phyloP scores from a whole-genome alignment of 495 filamentous ascomycete species.

The Penicillium robsamsonii region DNA sequence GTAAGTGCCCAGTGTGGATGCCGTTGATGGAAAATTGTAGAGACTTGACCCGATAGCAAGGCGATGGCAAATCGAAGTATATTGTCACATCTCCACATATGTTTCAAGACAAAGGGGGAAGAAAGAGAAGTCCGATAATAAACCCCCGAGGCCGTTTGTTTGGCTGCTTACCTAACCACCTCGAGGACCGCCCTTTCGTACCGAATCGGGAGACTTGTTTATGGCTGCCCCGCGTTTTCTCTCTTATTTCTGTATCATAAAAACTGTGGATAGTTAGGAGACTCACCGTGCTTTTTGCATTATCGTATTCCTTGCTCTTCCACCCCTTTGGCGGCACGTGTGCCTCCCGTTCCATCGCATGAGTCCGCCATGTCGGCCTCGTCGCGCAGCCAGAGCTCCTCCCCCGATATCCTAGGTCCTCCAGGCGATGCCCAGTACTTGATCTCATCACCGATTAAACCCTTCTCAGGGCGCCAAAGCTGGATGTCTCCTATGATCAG shows the following conservation, averaged over 20 bases:
- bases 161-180: constrained; percentile 19
- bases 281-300: constrained; percentile 3
- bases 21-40: constrained; percentile 8
- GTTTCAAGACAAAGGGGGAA: background rate
- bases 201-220: constrained; percentile 42
- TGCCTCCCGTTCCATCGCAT: constrained; percentile 23
- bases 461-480: constrained; percentile 44
- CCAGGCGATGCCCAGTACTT: constrained; percentile 47
- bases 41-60: background rate
- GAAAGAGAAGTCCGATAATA: constrained; percentile 6
- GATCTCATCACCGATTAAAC: constrained; percentile 45
- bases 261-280: constrained; percentile 6
- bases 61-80: background rate
- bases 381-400: constrained; percentile 44
- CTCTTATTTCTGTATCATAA: constrained; percentile 8
- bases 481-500: constrained; percentile 39
- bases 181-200: constrained; percentile 17
- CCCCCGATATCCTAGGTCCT: constrained; percentile 47
- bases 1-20: constrained; percentile 12
- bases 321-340: constrained; percentile 29
- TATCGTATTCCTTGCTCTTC: constrained; percentile 27
- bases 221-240: constrained; percentile 32
- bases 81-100: background rate
- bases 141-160: constrained; percentile 10
- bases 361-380: constrained; percentile 30